Base-by-base conservation (phyloP, 345 rosid genomes). In the Corchorus capsularis region DNA sequence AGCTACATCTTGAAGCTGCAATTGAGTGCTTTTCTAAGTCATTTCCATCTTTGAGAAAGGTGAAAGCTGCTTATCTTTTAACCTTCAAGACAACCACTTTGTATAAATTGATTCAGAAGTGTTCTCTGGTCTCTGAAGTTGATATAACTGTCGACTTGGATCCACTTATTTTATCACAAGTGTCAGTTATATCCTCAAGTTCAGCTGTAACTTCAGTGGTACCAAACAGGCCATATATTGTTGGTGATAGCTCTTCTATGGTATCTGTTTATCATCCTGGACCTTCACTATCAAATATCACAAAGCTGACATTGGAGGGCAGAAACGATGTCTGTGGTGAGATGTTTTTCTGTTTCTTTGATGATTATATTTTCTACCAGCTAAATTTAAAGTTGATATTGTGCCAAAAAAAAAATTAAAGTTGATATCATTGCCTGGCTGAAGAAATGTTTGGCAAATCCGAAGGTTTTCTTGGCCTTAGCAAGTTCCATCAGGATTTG, bases 51-150 rank as follows among this genome's bases (percentile, higher is more conserved):
- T 81, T 93, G 69, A 87, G 87, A 84, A 88, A 74, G 81, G 78
- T 93, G 77, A 88, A 76, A 84, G 97, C 97, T 60, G 89, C 93
- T 82, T 82, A 90, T 84, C 94, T 86, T 80, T 81, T 83, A 70
- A 89, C 87, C 91, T 85, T 90, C 71, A 88, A 78, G 82, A 77
- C 78, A 13, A 76, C 76, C 37, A 78, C 75, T 32, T 63, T 90
- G 74, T 65, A 35, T 71, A 78, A 77, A 73, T 78, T 92, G 83
- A 79, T 89, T 70, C 79, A 76, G 75, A 86, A 80, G 65, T 89
- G 88, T 76, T 66, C 82, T 71, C 57, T 77, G 10, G 75, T 92
- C 57, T 77, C 73, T 81, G 94, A 92, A 80, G 82, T 93, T 75
- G 97, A 92, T 82, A 79, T 93, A 63, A 86, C 89, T 14, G 88